Conservation (phyloP, 2,329 filamentous ascomycete species). For the Verticillium zaregamsianum region DNA sequence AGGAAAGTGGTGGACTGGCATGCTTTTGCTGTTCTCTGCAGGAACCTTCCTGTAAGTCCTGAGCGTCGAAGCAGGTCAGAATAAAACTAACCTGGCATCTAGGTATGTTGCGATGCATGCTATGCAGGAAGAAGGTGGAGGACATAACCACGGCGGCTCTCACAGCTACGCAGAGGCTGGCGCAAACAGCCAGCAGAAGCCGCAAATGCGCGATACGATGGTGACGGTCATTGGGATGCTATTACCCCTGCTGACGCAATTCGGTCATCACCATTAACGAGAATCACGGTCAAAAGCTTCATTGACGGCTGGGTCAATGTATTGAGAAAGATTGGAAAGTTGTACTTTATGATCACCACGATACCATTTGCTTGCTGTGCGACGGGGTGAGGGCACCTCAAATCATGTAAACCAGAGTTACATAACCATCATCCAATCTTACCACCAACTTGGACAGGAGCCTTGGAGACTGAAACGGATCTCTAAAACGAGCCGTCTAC, state of each 20-base stretch:
- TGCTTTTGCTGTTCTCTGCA: slow-evolving; percentile 89
- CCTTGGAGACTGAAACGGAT: no score
- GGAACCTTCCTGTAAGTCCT: slow-evolving; percentile 84
- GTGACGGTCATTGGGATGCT: slow-evolving; percentile 74
- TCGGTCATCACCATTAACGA: slow-evolving; percentile 65
- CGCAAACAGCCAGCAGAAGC: slow-evolving; percentile 38
- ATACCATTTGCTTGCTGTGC: neutral
- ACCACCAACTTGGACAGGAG: no score
- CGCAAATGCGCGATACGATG: slow-evolving; percentile 64
- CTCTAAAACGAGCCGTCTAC: no score
- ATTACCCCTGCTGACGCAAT: slow-evolving; percentile 70
- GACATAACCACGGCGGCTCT: slow-evolving; percentile 43
- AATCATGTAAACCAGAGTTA: no score
- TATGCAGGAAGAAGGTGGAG: slow-evolving; percentile 72
- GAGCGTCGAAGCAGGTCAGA: neutral
- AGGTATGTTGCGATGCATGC: slow-evolving; percentile 98
- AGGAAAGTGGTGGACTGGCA: slow-evolving; percentile 84
- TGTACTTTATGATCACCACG: neutral
- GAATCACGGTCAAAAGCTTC: neutral
- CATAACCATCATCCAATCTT: no score
- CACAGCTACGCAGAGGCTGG: slow-evolving; percentile 52
- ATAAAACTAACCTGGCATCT: slow-evolving; percentile 1
- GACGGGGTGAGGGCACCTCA: neutral
- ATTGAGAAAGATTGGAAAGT: neutral
- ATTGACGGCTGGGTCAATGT: neutral